A percentile compares a stretch with the other conserved stretches of the same genome.
Evolutionary conservation across 176 grass and related monocot species (phyloP).

Genomic region (Tillandsia fasciculata): DNA sequence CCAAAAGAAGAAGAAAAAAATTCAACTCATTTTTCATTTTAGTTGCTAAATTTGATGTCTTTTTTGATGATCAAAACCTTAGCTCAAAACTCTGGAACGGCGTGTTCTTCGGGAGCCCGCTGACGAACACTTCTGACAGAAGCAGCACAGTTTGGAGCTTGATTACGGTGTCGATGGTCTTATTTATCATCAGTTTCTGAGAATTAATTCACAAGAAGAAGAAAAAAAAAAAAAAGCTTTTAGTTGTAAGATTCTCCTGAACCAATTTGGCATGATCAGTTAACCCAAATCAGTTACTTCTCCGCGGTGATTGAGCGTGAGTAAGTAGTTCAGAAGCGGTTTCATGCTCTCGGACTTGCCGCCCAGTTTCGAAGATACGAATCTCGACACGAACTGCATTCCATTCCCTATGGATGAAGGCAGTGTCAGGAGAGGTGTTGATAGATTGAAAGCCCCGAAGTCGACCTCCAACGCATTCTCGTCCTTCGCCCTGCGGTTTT

Average conservation of each 20-base stretch:
- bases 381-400: slow-evolving; percentile 65
- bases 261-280: neutral
- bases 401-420: slow-evolving; percentile 88
- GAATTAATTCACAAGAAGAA: neutral
- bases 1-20: neutral
- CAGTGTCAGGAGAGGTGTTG: slow-evolving; percentile 55
- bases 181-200: slow-evolving; percentile 90
- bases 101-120: slow-evolving; percentile 57
- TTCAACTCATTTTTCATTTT: neutral
- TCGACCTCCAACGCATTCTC: slow-evolving; percentile 79
- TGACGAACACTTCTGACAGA: slow-evolving; percentile 65
- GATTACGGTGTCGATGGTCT: slow-evolving; percentile 53
- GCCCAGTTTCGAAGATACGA: slow-evolving; percentile 57
- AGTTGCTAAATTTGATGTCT: slow-evolving; percentile 1
- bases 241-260: neutral
- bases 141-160: slow-evolving; percentile 89
- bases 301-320: slow-evolving; percentile 26
- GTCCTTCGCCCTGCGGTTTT: slow-evolving; percentile 62
- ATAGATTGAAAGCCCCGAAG: slow-evolving; percentile 67
- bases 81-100: slow-evolving; percentile 77
- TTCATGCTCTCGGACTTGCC: slow-evolving; percentile 59
- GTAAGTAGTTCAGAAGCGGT: slow-evolving; percentile 72
- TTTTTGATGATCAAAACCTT: slow-evolving; percentile 35
- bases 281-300: slow-evolving; percentile 37
- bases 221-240: neutral